Base-by-base conservation (phyloP, 148 eudicot genomes). In the Arctostaphylos glauca region DNA sequence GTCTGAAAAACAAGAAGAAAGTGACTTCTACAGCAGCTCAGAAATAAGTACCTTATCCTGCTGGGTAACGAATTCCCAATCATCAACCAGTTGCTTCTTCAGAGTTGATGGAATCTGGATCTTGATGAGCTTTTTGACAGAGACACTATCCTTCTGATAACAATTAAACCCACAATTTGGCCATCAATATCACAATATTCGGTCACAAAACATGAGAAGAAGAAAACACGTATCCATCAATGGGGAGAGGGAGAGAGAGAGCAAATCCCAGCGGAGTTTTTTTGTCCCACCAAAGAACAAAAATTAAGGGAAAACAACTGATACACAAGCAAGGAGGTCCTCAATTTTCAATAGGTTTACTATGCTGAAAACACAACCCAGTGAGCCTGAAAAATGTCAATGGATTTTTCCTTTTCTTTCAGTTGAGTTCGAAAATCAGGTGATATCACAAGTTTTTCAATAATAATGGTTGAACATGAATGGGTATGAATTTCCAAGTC, bases 71-170 rank as follows among this genome's bases (percentile, higher is more conserved):
- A 81, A 91, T 81, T 96, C 98, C 90, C 93, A 92, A 86, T 96
- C 99, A 91, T 94, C 97, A 79, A 94, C 94, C 67, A 96, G 87
- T 84, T 89, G 97, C 90, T 94, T 96, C 90, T 87, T 96, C 81
- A 96, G 82, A 58, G 87, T 87, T 47, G 92, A 84, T 58, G 99
- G 97, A 81, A 96, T 89, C 87, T 91, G 99, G 83, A 96, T 89
- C 93, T 94, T 96, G 82, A 94, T 85, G 70, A 87, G 87, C 85
- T 92, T 96, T 49, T 92, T 97, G 12, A 85, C 85, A 76, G 95
- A 86, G 80, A 68, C 83, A 81, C 86, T 89, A 87, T 89, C 95
- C 90, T 93, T 95, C 98, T 96, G 80, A 10, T 74, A 90, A 86
- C 46, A 60, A 83, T 13, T 14, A 84, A 81, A 67, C 9, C 74